Conservation (phyloP, 2,329 filamentous ascomycete species). For the Ceratocystis cubensis region DNA sequence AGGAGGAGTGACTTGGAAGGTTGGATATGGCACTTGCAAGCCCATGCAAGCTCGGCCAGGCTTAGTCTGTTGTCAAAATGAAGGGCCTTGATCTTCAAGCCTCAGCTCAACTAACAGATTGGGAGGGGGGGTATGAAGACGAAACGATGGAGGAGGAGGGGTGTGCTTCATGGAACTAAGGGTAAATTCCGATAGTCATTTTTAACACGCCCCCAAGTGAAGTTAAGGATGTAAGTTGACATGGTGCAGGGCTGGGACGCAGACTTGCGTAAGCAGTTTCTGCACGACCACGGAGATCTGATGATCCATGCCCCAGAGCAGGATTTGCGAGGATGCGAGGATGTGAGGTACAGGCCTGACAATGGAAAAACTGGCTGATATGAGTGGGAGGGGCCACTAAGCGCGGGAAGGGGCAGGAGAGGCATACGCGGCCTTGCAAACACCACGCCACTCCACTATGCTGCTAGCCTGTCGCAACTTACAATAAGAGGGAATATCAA, state of each 20-base stretch:
- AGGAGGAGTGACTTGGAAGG: not conserved
- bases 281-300: not conserved
- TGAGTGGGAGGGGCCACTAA: not conserved
- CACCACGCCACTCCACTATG: not conserved
- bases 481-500: not conserved
- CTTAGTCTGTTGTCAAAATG: too few relatives aligned
- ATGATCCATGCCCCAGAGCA: not conserved
- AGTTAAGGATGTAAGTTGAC: not conserved
- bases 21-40: not conserved
- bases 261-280: not conserved
- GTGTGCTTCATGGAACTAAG: not conserved
- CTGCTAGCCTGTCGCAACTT: too few relatives aligned
- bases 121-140: too few relatives aligned
- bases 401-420: constrained; percentile 1
- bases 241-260: not conserved
- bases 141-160: not conserved
- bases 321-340: not conserved
- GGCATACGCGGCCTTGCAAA: not conserved
- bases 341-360: not conserved
- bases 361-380: too few relatives aligned
- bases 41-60: not conserved
- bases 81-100: too few relatives aligned
- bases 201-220: not conserved
- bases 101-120: too few relatives aligned
- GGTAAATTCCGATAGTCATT: too few relatives aligned